A percentile compares a stretch with the other conserved stretches of the same genome.
phyloP scores from a whole-genome alignment of 306 rosid genomes.

The Quercus agrifolia region DNA sequence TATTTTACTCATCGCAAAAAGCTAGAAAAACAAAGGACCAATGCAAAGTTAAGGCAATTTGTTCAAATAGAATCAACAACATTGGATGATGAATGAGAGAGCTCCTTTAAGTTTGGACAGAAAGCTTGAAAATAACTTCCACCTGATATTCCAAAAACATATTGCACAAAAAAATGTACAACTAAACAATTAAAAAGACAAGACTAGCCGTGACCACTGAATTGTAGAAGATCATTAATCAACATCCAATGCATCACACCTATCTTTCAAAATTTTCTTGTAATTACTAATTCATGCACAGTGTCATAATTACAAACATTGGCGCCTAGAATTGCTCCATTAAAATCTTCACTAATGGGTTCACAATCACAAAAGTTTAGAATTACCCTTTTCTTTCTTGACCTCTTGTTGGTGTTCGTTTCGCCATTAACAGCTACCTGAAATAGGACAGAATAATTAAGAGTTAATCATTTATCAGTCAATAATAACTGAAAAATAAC shows the following conservation, averaged over 20 bases:
- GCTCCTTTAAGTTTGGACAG: background rate
- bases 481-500: no score
- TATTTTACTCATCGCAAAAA: background rate
- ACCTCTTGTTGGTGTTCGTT: constrained; percentile 39
- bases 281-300: background rate
- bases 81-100: background rate
- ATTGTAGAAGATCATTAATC: background rate
- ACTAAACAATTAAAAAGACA: background rate
- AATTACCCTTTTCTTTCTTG: constrained; percentile 68
- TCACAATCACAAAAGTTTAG: background rate
- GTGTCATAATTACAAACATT: background rate
- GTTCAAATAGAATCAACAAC: no score
- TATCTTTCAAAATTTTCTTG: background rate
- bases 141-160: background rate
- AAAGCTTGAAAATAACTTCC: background rate
- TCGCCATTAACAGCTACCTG: constrained; percentile 46
- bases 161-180: no score
- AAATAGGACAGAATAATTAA: background rate
- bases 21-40: background rate
- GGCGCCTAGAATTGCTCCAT: background rate
- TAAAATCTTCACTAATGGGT: background rate
- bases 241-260: background rate
- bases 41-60: background rate
- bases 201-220: background rate
- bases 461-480: no score